Percentiles rank a stretch among this genome's conserved stretches.
phyloP scores from a whole-genome alignment of 2,329 filamentous ascomycete species.

The Penicillium sp. region DNA sequence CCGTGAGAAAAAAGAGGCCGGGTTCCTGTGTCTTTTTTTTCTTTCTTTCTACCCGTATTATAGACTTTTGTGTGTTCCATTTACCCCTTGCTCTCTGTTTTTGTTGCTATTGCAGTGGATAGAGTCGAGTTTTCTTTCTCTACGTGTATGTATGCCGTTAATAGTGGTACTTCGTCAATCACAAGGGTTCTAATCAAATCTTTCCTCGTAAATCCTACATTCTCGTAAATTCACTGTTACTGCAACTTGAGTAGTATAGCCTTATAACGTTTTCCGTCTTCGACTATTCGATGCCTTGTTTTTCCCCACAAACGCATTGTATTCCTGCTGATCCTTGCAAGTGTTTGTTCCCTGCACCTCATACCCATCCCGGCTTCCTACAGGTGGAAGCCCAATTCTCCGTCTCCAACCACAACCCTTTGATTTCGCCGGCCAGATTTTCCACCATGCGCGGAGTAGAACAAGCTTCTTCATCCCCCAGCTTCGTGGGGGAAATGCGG shows the following conservation, averaged over 20 bases:
- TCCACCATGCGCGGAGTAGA: constrained; percentile 10
- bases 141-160: constrained; percentile 45
- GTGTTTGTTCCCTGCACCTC: background rate
- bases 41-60: constrained; percentile 33
- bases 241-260: background rate
- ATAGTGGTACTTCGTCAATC: constrained; percentile 40
- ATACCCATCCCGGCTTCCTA: constrained; percentile 5
- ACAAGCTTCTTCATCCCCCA: constrained; percentile 15
- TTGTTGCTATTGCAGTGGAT: constrained; percentile 27
- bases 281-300: background rate
- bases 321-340: background rate
- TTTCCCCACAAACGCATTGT: background rate
- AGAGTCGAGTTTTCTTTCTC: constrained; percentile 36
- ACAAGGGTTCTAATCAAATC: constrained; percentile 31
- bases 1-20: constrained; percentile 20
- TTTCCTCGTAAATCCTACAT: background rate
- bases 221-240: background rate
- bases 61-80: constrained; percentile 38
- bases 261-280: background rate
- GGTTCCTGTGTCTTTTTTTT: constrained; percentile 11
- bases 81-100: constrained; percentile 25
- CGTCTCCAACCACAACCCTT: constrained; percentile 1
- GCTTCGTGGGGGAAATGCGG: constrained; percentile 5
- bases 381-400: constrained; percentile 28
- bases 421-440: constrained; percentile 13